phyloP scores from a whole-genome alignment of 176 grass and related monocot genomes.

The Eremochloa ophiuroides region DNA sequence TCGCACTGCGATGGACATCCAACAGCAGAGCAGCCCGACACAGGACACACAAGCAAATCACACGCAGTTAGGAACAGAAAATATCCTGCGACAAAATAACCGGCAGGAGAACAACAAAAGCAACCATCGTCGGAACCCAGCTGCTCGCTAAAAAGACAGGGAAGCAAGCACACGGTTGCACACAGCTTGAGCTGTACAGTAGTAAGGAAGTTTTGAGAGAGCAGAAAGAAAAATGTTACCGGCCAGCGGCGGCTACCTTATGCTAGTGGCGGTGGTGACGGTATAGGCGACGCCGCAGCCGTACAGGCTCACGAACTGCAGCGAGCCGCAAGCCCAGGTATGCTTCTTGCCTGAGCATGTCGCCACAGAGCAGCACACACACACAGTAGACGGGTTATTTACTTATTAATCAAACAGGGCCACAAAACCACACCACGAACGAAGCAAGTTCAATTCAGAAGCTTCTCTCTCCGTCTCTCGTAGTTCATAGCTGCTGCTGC shows the following conservation, averaged over 20 bases:
- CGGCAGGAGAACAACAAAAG: background rate
- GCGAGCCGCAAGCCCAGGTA: slow-evolving; percentile 62
- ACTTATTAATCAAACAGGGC: background rate
- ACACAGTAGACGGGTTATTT: background rate
- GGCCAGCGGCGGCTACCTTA: slow-evolving; percentile 35
- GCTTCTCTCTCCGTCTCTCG: background rate
- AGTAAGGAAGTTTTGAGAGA: background rate
- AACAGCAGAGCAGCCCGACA: background rate
- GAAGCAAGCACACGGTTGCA: background rate
- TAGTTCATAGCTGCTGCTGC: background rate
- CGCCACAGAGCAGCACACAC: background rate
- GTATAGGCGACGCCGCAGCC: slow-evolving; percentile 56
- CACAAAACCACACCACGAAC: background rate
- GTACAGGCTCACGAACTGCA: slow-evolving; percentile 57
- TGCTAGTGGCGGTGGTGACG: slow-evolving; percentile 61
- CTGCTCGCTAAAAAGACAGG: background rate
- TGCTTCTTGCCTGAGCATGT: slow-evolving; percentile 55
- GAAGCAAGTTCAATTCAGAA: background rate
- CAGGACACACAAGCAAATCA: background rate
- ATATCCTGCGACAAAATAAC: background rate
- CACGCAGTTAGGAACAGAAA: background rate
- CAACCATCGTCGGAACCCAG: background rate
- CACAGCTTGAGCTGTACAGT: background rate
- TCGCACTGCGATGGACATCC: slow-evolving; percentile 41
- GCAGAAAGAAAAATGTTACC: background rate